Evolutionary conservation across 2,329 filamentous ascomycete genomes (phyloP), one percentile per base, ranked within the genome.

Genomic region (Colletotrichum graminicola): DNA sequence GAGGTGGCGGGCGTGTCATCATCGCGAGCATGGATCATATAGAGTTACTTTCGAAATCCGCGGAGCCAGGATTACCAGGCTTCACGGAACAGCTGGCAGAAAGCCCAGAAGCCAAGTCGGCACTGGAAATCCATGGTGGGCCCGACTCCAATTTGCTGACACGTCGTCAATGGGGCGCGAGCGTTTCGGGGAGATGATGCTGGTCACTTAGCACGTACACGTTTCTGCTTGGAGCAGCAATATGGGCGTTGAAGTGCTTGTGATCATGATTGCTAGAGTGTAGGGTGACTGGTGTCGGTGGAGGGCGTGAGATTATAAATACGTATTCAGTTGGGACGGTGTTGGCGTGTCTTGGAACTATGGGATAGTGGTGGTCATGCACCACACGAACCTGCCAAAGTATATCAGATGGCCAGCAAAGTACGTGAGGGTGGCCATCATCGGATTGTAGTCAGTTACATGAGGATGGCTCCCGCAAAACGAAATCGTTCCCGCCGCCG

Each of bases 91-190:
- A 23, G 36, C 41, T 66, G 54, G 43, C 54, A 29, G 43, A 41
- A 55, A 49, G 67, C 51, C 64, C 57, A 62, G 65, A 32, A 62
- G 67, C 57, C 64, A 71, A 71, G 64, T 67, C 64, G 64, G 64
- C 64, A 62, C 16, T 57, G 51, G 29, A 39, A 12, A 52, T 52
- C 56, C 64, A 54, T 62, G 26, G 11, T 52, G 29, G 57, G 29
- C 14, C 56, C 62, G 26, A 23, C 18, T 52, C 32, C 18, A 56
- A 43, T 57, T 52, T n/a, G 14, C 51, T 52, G 64, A 57, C 52
- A 52, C 36, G 26, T 61, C 45, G 34, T 47, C 29, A 47, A 36
- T 47, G 61, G n/a, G 23, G 21, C 12, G 43, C 39, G 29, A 39
- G 49, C n/a, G 49, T 45, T 62, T 62, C 65, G 65, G n/a, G n/a